Base-by-base conservation (phyloP, 768 basidiomycete genomes). In the Leccinum subtestaceum region DNA sequence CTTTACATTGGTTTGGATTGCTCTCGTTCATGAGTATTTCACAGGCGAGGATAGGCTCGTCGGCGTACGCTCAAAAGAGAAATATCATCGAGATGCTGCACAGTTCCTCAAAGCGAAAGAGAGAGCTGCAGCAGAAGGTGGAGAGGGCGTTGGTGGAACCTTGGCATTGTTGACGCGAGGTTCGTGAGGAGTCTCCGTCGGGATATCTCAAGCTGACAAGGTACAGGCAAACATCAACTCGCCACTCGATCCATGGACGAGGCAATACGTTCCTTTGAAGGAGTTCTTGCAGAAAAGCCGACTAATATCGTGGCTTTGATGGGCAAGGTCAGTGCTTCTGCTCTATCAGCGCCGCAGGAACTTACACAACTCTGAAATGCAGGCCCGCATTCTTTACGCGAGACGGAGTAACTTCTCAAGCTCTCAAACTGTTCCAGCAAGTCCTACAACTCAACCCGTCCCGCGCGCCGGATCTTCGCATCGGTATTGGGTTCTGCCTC, bases 401-500 rank as follows among this genome's bases (percentile, higher is more conserved):
- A 80, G 86, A 55, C 81, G 91, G 47, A 84, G 88, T 63, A 91
- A 85, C 66, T 80, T 21, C 85, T 25, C 86, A 88, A 49, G 88
- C 97, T 3, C 81, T 99, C 27, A 87, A 88, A 61, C 68, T 87
- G 5, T 98, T 96, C 71, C 96, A 98, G 70, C 85, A 86, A 51
- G 88, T 95, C 9, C 79, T 98, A 11, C 78, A 82, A 31, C 81
- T 90, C 49, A 86, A 85, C 57, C 95, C 96, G 0, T 75, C 80
- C 17, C 94, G 91, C 74, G 76, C 80, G 25, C 97, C 96, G 0
- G 96, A 99, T 72, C 96, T 97, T 34, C 85, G 97, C 7, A 89
- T 98, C 59, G 97, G 97, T 17, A 93, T 98, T 46, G 97, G 97
- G 10, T 76, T 99, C 4, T 98, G 96, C 73, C 78, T 94, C 23